Conservation (phyloP, 805 yeast species). For the Ogataea dorogensis region DNA sequence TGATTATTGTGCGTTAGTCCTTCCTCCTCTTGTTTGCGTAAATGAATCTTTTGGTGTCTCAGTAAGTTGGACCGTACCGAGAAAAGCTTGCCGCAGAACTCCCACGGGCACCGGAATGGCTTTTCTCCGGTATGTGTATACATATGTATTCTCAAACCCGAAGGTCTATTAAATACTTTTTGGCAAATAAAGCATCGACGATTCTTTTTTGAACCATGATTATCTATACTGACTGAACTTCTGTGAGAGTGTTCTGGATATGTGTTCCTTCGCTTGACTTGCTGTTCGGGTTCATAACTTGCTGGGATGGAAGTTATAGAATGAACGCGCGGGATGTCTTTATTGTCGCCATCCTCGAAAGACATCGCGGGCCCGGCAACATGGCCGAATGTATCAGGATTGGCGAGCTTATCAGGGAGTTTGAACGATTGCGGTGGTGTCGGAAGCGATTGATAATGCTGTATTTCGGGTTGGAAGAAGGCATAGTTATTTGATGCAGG, state of each 20-base stretch:
- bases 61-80: constrained; percentile 79
- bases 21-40: constrained; percentile 25
- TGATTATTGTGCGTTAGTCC: no score
- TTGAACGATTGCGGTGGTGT: constrained; percentile 14
- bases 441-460: constrained; percentile 13
- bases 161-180: constrained; percentile 78
- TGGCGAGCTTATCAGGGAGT: constrained; percentile 8
- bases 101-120: constrained; percentile 63
- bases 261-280: constrained; percentile 16
- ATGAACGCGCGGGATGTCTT: constrained; percentile 13
- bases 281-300: constrained; percentile 1
- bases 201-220: constrained; percentile 9
- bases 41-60: constrained; percentile 71
- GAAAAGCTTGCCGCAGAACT: constrained; percentile 65
- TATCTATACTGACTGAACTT: not conserved
- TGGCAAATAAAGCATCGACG: constrained; percentile 53
- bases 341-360: constrained; percentile 1
- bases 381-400: constrained; percentile 12
- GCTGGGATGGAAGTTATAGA: constrained; percentile 7
- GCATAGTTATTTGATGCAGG: constrained; percentile 6
- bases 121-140: constrained; percentile 83
- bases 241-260: constrained; percentile 9
- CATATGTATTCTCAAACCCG: constrained; percentile 75
- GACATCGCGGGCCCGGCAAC: constrained; percentile 1
- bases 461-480: constrained; percentile 1